Conservation (phyloP, 2,329 filamentous ascomycete species). For the Botrytis porri region DNA sequence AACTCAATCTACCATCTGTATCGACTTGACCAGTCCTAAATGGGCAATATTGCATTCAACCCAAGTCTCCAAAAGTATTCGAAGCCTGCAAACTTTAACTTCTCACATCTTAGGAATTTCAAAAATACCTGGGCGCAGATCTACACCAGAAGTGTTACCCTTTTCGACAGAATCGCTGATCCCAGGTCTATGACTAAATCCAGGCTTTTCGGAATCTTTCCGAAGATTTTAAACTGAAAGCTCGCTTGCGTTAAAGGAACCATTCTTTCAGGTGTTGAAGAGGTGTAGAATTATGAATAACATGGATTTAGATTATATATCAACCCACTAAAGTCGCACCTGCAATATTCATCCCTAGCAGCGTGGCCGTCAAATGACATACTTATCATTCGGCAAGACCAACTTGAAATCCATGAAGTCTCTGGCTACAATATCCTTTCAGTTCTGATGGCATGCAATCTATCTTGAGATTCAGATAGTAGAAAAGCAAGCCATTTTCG, state of each 20-base stretch:
- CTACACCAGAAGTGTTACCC: background rate
- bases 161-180: background rate
- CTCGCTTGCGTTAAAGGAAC: too few relatives aligned
- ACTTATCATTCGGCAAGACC: background rate
- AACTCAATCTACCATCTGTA: too few relatives aligned
- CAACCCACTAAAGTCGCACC: too few relatives aligned
- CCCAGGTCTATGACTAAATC: background rate
- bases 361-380: background rate
- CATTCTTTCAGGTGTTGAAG: too few relatives aligned
- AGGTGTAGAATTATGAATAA: too few relatives aligned
- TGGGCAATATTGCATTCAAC: too few relatives aligned
- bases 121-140: background rate
- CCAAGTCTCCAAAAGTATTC: too few relatives aligned
- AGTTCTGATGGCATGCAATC: background rate
- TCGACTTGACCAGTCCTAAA: background rate
- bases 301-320: too few relatives aligned
- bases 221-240: background rate
- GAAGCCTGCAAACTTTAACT: background rate
- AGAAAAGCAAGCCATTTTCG: background rate
- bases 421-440: background rate
- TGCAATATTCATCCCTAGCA: too few relatives aligned
- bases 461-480: background rate
- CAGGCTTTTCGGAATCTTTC: background rate
- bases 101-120: background rate
- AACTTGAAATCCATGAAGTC: background rate